Conservation (phyloP, 306 rosid species). For the Castanea sativa region DNA sequence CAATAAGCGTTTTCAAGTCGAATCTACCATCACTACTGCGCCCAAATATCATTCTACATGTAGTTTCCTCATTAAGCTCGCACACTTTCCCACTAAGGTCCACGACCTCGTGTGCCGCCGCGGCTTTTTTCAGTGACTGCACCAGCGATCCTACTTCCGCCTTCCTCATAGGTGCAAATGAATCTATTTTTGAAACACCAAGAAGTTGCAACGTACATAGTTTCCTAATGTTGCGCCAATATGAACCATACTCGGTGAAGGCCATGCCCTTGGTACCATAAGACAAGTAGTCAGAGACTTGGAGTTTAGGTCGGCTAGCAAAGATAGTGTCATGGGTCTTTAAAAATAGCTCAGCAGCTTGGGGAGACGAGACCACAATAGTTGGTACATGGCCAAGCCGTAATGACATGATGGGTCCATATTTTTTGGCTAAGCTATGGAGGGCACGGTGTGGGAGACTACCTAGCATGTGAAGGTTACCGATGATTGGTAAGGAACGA, state of each 20-base stretch:
- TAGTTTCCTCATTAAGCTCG: background rate
- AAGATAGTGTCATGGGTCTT: too few species aligned
- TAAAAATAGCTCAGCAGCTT: too few species aligned
- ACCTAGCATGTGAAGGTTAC: too few species aligned
- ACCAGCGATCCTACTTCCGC: too few species aligned
- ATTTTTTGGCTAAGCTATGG: constrained; percentile 31
- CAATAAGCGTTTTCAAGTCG: constrained; percentile 25
- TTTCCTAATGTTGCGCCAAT: constrained; percentile 42
- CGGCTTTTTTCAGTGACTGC: constrained; percentile 4
- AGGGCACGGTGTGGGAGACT: constrained; percentile 4
- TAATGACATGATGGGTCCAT: constrained; percentile 50
- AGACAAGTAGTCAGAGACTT: background rate
- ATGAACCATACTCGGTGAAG: background rate
- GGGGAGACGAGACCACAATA: constrained; percentile 8
- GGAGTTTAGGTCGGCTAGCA: too few species aligned
- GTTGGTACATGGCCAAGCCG: constrained; percentile 36
- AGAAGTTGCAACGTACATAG: constrained; percentile 26
- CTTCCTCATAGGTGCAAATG: too few species aligned
- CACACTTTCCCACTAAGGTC: constrained; percentile 15
- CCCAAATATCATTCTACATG: too few species aligned
- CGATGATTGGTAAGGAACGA: too few species aligned
- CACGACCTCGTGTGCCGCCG: constrained; percentile 10
- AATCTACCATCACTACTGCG: background rate
- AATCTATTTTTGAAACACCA: too few species aligned
- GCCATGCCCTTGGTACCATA: constrained; percentile 32